Evolutionary conservation across 2,329 filamentous ascomycete species (phyloP).

Genomic region (Metarhizium sp.): DNA sequence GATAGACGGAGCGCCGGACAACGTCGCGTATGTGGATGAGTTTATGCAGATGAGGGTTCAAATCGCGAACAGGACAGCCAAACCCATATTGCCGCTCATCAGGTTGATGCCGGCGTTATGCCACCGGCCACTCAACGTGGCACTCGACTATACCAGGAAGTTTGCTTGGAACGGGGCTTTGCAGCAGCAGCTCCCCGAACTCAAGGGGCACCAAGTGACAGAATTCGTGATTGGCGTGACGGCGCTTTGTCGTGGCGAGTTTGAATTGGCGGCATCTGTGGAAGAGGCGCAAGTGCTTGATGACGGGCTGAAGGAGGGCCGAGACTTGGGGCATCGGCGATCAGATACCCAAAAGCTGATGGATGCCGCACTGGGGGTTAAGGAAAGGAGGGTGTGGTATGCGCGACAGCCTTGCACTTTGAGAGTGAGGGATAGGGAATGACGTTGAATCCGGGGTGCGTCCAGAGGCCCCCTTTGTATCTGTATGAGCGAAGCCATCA

Average conservation of each 20-base stretch:
- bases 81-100: conserved; percentile 61
- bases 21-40: conserved; percentile 28
- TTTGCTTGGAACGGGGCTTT: conserved; percentile 78
- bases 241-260: conserved; percentile 69
- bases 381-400: conserved; percentile 57
- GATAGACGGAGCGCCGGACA: conserved; percentile 13
- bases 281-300: conserved; percentile 63
- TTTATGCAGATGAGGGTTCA: conserved; percentile 63
- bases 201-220: conserved; percentile 49
- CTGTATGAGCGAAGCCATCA: not conserved
- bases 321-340: conserved; percentile 25
- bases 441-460: not conserved
- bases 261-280: conserved; percentile 70
- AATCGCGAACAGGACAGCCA: conserved; percentile 63
- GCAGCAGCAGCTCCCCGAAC: conserved; percentile 59
- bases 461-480: not conserved
- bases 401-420: conserved; percentile 47
- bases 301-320: conserved; percentile 16
- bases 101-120: conserved; percentile 69
- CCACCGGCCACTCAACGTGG: conserved; percentile 60
- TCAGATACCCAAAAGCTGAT: conserved; percentile 48
- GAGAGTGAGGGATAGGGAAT: conserved; percentile 26
- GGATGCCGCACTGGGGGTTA: conserved; percentile 48
- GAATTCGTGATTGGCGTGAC: conserved; percentile 62
- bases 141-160: conserved; percentile 73